Conservation (phyloP, 805 yeast species). For the Monosporozyma unispora region DNA sequence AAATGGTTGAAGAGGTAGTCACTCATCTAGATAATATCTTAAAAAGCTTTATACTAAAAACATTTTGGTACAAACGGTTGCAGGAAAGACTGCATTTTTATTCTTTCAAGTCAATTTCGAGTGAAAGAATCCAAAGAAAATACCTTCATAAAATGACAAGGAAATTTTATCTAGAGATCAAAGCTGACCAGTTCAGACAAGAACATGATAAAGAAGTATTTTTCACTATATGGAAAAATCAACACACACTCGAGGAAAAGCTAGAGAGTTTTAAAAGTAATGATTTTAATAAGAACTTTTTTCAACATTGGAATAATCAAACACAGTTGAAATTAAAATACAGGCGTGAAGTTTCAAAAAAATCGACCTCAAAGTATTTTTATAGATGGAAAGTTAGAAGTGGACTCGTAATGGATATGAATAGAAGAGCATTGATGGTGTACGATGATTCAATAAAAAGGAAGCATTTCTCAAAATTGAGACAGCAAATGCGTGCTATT, state of each 20-base stretch:
- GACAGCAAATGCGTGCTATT: not conserved
- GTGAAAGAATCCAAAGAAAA: not conserved
- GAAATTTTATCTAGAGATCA: not conserved
- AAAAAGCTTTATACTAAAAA: conserved; percentile 8
- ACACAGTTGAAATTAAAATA: not conserved
- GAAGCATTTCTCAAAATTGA: not conserved
- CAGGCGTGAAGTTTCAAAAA: not conserved
- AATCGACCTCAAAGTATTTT: not conserved
- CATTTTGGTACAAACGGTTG: conserved; percentile 17
- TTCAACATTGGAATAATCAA: not conserved
- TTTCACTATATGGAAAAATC: not conserved
- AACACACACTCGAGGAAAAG: not conserved
- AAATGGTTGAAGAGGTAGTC: not conserved
- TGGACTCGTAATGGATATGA: not conserved
- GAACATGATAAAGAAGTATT: not conserved
- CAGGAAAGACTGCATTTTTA: conserved; percentile 3
- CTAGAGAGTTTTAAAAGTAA: not conserved
- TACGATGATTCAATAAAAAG: not conserved
- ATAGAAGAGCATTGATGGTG: not conserved
- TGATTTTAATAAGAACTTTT: not conserved
- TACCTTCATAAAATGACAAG: not conserved
- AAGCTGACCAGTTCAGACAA: not conserved
- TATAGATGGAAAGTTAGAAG: not conserved
- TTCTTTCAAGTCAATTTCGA: not conserved
- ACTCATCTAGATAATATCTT: conserved; percentile 6